Base-by-base conservation (phyloP, 768 basidiomycete species). In the Coprinopsis marcescibilis region DNA sequence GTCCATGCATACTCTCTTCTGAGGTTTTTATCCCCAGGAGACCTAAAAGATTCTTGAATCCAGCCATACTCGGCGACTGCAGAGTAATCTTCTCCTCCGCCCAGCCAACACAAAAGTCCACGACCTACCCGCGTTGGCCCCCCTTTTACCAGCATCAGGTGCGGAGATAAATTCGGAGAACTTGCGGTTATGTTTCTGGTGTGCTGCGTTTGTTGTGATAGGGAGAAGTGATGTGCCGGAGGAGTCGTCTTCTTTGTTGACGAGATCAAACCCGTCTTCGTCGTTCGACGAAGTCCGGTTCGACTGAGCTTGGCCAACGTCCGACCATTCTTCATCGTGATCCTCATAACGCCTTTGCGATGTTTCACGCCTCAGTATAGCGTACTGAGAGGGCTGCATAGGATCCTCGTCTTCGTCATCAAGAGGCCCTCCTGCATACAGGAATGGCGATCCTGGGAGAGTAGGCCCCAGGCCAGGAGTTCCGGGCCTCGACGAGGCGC, bases 51-150 rank as follows among this genome's bases (percentile, higher is more conserved):
- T 49, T 32, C 17, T 29, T 35, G 3, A 49, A 4, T 11, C 25
- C 33, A 25, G 32, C 41, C 13, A 36, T 11, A 11, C 34, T 50
- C 3, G 80, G 79, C 23, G 71, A 46, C 4, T 65, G 60, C 12
- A 83, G 15, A 14, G 72, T 68, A 49, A 85, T 56, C 77, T 73
- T 50, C 81, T 70, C 14, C 77, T 66, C 23, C 77, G 69, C 1
- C 80, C 80, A 21, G 67, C 58, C 45, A 83, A 68, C 19, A 71
- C 68, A 55, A 85, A 84, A 14, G 74, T 68, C 70, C 74, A 77
- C 15, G 73, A 69, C 68, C 71, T 77, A 32, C 64, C 60, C 59
- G 66, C 63, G 13, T 25, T 33, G 15, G 33, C 21, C 36, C 54
- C 47, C 36, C 58, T 56, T 46, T 51, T 51, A 21, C 46, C 23